These are phyloP conservation scores for Aspergillus ibericus DNA, from an alignment of 2,329 filamentous ascomycete genomes.

Conservation along the genomic window DNA sequence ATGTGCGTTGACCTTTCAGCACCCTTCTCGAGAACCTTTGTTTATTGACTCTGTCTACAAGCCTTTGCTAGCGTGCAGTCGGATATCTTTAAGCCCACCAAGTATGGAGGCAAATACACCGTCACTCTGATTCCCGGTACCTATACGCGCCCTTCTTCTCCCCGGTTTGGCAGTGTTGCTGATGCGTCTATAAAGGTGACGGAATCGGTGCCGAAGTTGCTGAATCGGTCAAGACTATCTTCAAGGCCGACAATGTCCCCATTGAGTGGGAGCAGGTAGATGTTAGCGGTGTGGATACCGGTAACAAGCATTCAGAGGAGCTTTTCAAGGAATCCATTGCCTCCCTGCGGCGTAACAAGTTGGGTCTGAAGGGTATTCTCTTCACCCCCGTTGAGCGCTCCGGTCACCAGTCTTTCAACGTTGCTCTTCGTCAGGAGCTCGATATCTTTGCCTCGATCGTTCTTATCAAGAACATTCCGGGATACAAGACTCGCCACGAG, in stretches of 20 bases:
- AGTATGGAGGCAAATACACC: conserved; percentile 99
- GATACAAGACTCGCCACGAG: conserved; percentile 95
- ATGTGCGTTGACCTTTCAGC: conserved; percentile 47
- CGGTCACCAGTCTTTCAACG: conserved; percentile 99
- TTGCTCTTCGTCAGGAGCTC: conserved; percentile 96
- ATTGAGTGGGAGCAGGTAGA: conserved; percentile 99
- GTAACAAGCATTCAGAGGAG: conserved; percentile 84
- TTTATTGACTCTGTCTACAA: conserved; percentile 32
- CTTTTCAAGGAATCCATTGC: conserved; percentile 94
- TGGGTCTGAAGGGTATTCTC: conserved; percentile 97
- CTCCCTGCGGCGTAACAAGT: conserved; percentile 96
- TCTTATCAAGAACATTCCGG: conserved; percentile 99
- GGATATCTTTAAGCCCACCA: conserved; percentile 98
- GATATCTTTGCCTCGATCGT: conserved; percentile 99
- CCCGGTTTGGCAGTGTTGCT: conserved; percentile 11
- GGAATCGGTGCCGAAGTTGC: conserved; percentile 98
- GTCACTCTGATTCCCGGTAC: conserved; percentile 94
- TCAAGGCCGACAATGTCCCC: conserved; percentile 99
- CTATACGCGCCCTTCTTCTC: conserved; percentile 14
- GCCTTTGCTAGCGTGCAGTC: conserved; percentile 78
- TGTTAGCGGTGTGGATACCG: conserved; percentile 84
- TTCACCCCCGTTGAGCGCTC: conserved; percentile 96
- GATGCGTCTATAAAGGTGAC: conserved; percentile 59
- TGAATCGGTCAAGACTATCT: conserved; percentile 97
- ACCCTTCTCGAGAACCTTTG: neutral